phyloP scores from a whole-genome alignment of 148 eudicot species.

The Diospyros lotus region DNA sequence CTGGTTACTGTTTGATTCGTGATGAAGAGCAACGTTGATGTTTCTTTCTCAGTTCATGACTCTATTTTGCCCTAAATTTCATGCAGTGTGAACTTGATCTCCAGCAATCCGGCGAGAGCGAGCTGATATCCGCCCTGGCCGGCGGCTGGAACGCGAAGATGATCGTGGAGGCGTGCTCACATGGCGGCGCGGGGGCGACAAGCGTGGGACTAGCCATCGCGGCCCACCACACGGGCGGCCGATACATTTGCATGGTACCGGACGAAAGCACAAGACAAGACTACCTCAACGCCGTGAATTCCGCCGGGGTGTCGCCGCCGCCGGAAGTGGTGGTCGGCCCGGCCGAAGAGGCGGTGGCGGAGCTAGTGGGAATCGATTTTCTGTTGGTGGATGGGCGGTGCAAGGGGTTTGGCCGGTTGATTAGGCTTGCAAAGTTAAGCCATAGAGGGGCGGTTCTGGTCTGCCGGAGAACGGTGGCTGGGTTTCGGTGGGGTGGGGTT shows the following conservation, averaged over 20 bases:
- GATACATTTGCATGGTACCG: conserved; percentile 37
- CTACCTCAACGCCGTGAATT: conserved; percentile 19
- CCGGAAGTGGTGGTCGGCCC: conserved; percentile 41
- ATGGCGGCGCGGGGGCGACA: conserved; percentile 15
- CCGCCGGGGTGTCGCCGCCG: conserved; percentile 17
- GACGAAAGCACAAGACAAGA: conserved; percentile 24
- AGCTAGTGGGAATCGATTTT: conserved; percentile 33
- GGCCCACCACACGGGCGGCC: conserved; percentile 27
- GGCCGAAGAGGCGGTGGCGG: conserved; percentile 22
- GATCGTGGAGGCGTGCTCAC: conserved; percentile 28
- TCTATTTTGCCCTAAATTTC: too few relatives aligned
- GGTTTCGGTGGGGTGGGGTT: conserved; percentile 32
- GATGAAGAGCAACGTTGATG: background rate
- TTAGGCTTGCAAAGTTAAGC: conserved; percentile 31
- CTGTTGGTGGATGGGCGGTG: conserved; percentile 35
- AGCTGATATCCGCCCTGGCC: conserved; percentile 45
- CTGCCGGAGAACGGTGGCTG: conserved; percentile 18
- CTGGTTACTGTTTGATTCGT: background rate
- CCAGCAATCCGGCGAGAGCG: conserved; percentile 28
- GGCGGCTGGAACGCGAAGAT: conserved; percentile 41
- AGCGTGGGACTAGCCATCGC: conserved; percentile 41
- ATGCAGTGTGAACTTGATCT: conserved; percentile 23
- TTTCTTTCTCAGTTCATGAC: background rate
- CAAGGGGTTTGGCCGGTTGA: conserved; percentile 20
- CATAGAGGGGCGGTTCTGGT: conserved; percentile 40